Conservation (phyloP, 2,329 filamentous ascomycete species). For the Lachnellula suecica region DNA sequence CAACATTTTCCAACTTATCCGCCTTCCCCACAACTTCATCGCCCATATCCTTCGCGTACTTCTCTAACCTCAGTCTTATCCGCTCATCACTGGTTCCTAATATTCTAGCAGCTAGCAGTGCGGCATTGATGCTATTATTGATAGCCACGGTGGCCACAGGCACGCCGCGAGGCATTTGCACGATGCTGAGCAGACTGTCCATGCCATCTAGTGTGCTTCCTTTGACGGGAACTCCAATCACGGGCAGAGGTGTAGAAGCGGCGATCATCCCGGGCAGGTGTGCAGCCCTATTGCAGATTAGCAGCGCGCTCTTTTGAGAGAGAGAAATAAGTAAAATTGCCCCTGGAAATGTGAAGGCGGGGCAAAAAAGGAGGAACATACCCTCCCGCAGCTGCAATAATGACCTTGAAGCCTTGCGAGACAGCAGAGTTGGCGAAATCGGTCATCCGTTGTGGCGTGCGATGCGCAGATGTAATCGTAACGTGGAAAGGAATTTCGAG, state of each 20-base stretch:
- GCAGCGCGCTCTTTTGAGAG: no score
- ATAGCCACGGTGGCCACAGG: slow-evolving; percentile 77
- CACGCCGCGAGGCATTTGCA: slow-evolving; percentile 74
- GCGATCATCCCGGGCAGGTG: slow-evolving; percentile 75
- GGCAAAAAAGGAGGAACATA: no score
- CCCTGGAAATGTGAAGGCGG: no score
- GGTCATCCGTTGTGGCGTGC: slow-evolving; percentile 70
- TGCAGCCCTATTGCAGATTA: no score
- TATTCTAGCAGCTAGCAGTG: slow-evolving; percentile 68
- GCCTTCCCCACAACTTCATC: slow-evolving; percentile 69
- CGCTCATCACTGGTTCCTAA: slow-evolving; percentile 56
- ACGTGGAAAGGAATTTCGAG: slow-evolving; percentile 72
- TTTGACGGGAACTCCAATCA: slow-evolving; percentile 77
- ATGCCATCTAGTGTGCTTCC: slow-evolving; percentile 70
- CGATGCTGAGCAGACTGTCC: slow-evolving; percentile 71
- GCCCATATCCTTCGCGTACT: slow-evolving; percentile 63
- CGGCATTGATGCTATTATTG: slow-evolving; percentile 78
- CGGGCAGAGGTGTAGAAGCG: slow-evolving; percentile 68
- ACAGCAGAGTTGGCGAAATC: slow-evolving; percentile 49
- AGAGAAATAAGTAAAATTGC: no score
- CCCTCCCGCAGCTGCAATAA: slow-evolving; percentile 66
- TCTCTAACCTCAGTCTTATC: slow-evolving; percentile 56
- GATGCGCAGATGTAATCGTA: slow-evolving; percentile 78
- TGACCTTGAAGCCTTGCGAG: slow-evolving; percentile 27
- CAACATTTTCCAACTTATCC: slow-evolving; percentile 51